These are phyloP conservation scores for Gossypium stocksii DNA, from an alignment of 345 rosid genomes.

Conservation along the genomic window DNA sequence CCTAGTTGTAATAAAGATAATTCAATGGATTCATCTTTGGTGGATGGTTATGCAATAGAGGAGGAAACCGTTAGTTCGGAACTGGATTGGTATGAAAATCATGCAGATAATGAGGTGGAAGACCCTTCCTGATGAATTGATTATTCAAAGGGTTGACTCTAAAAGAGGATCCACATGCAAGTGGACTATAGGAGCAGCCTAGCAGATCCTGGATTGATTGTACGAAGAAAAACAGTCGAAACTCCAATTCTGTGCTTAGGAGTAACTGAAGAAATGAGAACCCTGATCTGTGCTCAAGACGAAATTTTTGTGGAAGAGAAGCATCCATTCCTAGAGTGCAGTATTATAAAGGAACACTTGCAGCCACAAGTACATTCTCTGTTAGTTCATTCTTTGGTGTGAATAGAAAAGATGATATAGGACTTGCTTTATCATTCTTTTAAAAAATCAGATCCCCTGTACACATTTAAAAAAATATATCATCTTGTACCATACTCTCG, in stretches of 20 bases:
- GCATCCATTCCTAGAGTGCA: background rate
- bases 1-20: no score
- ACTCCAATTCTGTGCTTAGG: constrained; percentile 76
- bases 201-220: constrained; percentile 80
- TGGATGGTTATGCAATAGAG: constrained; percentile 17
- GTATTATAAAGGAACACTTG: constrained; percentile 23
- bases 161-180: constrained; percentile 31
- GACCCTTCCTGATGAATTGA: constrained; percentile 39
- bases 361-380: background rate
- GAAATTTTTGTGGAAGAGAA: background rate
- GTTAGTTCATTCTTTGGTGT: constrained; percentile 42
- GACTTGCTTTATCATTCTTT: constrained; percentile 38
- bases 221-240: constrained; percentile 73
- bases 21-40: constrained; percentile 2
- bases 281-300: constrained; percentile 1
- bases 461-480: no score
- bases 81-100: constrained; percentile 22
- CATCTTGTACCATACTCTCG: no score
- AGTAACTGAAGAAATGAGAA: constrained; percentile 40
- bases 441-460: background rate
- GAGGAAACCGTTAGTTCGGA: constrained; percentile 25
- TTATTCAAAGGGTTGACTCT: constrained; percentile 23
- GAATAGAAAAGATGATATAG: constrained; percentile 36
- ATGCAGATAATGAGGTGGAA: constrained; percentile 32
- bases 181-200: constrained; percentile 90